Base-by-base conservation (phyloP, 2,329 filamentous ascomycete species). In the Phialocephala subalpina region DNA sequence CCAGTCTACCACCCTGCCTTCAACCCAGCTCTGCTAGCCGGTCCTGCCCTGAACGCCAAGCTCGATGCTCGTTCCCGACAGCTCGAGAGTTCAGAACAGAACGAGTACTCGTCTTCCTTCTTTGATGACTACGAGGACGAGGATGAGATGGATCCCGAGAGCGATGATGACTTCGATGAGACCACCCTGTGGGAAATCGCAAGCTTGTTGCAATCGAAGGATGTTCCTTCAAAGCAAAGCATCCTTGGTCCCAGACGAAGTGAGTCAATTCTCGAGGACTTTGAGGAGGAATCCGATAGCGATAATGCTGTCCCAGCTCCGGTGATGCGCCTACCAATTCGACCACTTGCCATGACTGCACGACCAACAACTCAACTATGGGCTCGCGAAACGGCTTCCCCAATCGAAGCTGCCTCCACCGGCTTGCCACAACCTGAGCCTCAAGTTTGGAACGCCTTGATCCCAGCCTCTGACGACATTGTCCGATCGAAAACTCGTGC, bases 141-240 rank as follows among this genome's bases (percentile, higher is more conserved):
- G 27, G 67, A 70, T 29, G 82, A 82, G 20, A 67, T 70, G 47
- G 78, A 78, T 18, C 35, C 55, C 18, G 60, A 66, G n/a, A 63
- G 61, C 12, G 65, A 62, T 38, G 65, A 67, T 29, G 76, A 77
- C 14, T 88, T 89, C 68, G 87, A 89, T 67, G 87, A 90, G 77
- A 83, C 79, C 11, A 89, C 86, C 0, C 78, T 90, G 29, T 89
- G 86, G 85, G 87, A 90, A 73, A 90, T 90, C 77, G 87, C 87
- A 65, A 87, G 80, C 66, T 79, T 90, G 47, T 78, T 90, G 12
- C 83, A 84, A 74, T 80, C 82, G 1, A 81, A 83, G 63, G 75
- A 82, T 58, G 76, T 87, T 4, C 84, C 85, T 3, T 84, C 85
- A 14, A 83, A 80, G 69, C 73, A 83, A 49, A 87, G 83, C 70